Conservation (phyloP, 2,329 filamentous ascomycete species). For the Domatiomyces catenatus region DNA sequence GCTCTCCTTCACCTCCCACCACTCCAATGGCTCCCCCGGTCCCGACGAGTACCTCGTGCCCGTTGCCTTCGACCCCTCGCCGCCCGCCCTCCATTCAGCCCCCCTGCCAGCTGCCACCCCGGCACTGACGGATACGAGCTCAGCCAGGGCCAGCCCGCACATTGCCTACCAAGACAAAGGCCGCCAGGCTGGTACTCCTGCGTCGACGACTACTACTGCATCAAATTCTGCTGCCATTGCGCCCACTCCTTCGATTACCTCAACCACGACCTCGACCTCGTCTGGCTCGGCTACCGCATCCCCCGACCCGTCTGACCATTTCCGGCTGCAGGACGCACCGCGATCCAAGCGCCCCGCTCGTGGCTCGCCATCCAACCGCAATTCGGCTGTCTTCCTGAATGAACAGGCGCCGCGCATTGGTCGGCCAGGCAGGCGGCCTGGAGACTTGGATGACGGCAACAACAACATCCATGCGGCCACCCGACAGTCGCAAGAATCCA, state of each 20-base stretch:
- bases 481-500: constrained; percentile 45
- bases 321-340: not conserved
- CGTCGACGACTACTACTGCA: not conserved
- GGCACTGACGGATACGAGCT: not conserved
- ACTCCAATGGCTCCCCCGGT: constrained; percentile 40
- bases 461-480: constrained; percentile 23
- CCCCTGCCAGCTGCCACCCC: constrained; percentile 25
- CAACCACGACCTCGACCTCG: not conserved
- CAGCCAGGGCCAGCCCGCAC: constrained; percentile 48
- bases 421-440: too few species aligned
- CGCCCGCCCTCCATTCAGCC: constrained; percentile 41
- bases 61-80: constrained; percentile 56
- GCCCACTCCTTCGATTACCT: not conserved
- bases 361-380: not conserved
- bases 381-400: constrained; percentile 4
- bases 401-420: too few species aligned
- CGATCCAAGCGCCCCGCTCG: constrained; percentile 52
- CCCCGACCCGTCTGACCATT: constrained; percentile 7
- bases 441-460: constrained; percentile 12
- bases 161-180: constrained; percentile 83
- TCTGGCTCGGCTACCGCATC: not conserved
- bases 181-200: constrained; percentile 25
- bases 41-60: constrained; percentile 60
- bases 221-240: not conserved
- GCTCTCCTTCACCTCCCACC: constrained; percentile 51